Conservation (phyloP, 108 stramenopile species). For the Hondaea fermentalgiana region DNA sequence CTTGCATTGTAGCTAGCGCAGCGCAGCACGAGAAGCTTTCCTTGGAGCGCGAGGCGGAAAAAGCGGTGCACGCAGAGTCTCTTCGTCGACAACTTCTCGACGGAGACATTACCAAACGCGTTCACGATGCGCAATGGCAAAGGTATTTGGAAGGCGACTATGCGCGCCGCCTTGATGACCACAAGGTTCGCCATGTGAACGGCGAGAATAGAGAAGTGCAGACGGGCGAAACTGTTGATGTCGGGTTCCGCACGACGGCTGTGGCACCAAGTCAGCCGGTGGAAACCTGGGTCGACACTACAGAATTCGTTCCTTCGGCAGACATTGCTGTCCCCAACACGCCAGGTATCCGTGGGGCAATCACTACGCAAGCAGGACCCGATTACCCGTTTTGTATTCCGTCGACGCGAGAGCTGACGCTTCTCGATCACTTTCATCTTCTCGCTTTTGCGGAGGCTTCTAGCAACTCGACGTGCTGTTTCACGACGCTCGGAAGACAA, state of each 20-base stretch:
- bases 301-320: constrained; percentile 41
- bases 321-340: constrained; percentile 51
- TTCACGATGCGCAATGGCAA: not conserved
- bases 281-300: constrained; percentile 25
- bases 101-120: not conserved
- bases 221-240: constrained; percentile 42
- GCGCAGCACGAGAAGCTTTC: not conserved
- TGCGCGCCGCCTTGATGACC: not conserved
- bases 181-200: constrained; percentile 22
- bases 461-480: constrained; percentile 50
- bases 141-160: not conserved
- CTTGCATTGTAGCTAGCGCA: not conserved
- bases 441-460: constrained; percentile 43
- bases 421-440: constrained; percentile 58
- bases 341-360: constrained; percentile 37
- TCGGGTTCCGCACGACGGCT: constrained; percentile 58
- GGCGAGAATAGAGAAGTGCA: constrained; percentile 48
- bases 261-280: constrained; percentile 17
- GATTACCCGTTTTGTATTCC: constrained; percentile 62
- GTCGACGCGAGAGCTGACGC: constrained; percentile 49
- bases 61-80: not conserved
- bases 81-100: not conserved
- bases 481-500: constrained; percentile 55
- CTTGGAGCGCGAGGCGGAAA: not conserved
- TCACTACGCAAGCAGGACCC: constrained; percentile 52